These are phyloP conservation scores for Thelephora ganbajun DNA, from an alignment of 768 basidiomycete species.

Conservation along the genomic window DNA sequence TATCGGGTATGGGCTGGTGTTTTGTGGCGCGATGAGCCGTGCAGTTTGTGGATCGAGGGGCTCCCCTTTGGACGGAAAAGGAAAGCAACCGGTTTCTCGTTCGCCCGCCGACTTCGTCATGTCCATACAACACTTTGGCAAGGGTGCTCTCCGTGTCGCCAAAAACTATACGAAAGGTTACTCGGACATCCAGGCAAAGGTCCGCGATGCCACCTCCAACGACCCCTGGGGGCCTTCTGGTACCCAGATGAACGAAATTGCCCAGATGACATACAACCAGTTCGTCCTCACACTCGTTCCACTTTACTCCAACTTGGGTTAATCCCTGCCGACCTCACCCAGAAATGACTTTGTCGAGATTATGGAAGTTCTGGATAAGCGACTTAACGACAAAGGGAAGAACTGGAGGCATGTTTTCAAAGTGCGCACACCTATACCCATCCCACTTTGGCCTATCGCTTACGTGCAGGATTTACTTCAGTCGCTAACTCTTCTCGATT, in stretches of 20 bases:
- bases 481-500: slow-evolving; percentile 91
- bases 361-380: slow-evolving; percentile 99
- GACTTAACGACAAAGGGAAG: slow-evolving; percentile 97
- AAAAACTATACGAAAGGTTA: slow-evolving; percentile 97
- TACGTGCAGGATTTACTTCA: slow-evolving; percentile 14
- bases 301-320: not conserved
- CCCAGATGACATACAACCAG: slow-evolving; percentile 96
- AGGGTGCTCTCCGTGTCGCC: slow-evolving; percentile 73
- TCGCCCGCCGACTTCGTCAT: slow-evolving; percentile 10
- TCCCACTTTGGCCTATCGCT: not conserved
- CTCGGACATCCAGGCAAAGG: slow-evolving; percentile 90
- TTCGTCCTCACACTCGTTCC: slow-evolving; percentile 24
- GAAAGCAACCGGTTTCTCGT: too few relatives aligned
- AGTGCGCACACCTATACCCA: slow-evolving; percentile 25
- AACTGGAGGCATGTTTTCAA: slow-evolving; percentile 99
- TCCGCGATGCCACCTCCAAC: slow-evolving; percentile 92
- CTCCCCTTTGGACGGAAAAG: too few relatives aligned
- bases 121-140: slow-evolving; percentile 70
- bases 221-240: slow-evolving; percentile 98
- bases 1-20: too few relatives aligned
- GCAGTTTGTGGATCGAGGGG: too few relatives aligned
- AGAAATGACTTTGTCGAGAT: slow-evolving; percentile 97
- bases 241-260: slow-evolving; percentile 98
- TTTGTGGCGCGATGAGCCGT: too few relatives aligned
- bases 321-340: not conserved